These are phyloP conservation scores for Scolecobasidium constrictum DNA, from an alignment of 2,329 filamentous ascomycete species.

Conservation along the genomic window DNA sequence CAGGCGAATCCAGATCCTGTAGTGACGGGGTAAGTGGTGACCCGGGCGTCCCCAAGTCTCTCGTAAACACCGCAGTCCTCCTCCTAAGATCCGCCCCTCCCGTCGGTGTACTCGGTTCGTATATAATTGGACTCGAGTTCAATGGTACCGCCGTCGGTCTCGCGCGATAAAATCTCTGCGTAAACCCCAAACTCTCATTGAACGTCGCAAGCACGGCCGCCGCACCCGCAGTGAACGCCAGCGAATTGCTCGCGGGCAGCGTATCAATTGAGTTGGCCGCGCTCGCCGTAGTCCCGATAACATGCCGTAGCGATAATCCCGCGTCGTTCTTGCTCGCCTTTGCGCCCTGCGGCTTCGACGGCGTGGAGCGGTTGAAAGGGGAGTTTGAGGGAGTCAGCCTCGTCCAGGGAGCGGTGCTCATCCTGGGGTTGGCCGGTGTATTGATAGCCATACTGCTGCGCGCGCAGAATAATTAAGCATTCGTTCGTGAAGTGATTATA, in stretches of 20 bases:
- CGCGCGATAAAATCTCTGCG: slow-evolving; percentile 84
- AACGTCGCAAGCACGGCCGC: slow-evolving; percentile 84
- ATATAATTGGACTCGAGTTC: slow-evolving; percentile 46
- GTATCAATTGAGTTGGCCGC: slow-evolving; percentile 80
- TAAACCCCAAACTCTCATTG: slow-evolving; percentile 50
- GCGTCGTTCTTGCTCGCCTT: slow-evolving; percentile 36
- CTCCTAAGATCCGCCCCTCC: slow-evolving; percentile 38
- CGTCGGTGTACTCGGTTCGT: slow-evolving; percentile 44
- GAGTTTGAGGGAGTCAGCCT: slow-evolving; percentile 62
- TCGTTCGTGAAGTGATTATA: too few relatives aligned
- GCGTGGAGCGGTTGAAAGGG: slow-evolving; percentile 18
- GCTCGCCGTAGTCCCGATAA: slow-evolving; percentile 82
- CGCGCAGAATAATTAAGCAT: too few relatives aligned
- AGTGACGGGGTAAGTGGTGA: slow-evolving; percentile 31
- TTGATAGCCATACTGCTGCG: slow-evolving; percentile 1
- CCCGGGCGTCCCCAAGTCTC: slow-evolving; percentile 35
- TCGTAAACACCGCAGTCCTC: slow-evolving; percentile 42
- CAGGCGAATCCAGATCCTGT: slow-evolving; percentile 42
- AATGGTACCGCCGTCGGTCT: slow-evolving; percentile 59
- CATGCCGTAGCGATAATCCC: slow-evolving; percentile 62
- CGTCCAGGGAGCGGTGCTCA: slow-evolving; percentile 25
- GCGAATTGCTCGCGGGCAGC: slow-evolving; percentile 55
- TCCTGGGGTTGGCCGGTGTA: slow-evolving; percentile 27
- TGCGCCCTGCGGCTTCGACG: slow-evolving; percentile 19
- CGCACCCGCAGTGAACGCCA: slow-evolving; percentile 87